Evolutionary conservation across 169 alveolate species (phyloP), one percentile per base, ranked within the genome.

Genomic region (Plasmodium billcollinsi): DNA sequence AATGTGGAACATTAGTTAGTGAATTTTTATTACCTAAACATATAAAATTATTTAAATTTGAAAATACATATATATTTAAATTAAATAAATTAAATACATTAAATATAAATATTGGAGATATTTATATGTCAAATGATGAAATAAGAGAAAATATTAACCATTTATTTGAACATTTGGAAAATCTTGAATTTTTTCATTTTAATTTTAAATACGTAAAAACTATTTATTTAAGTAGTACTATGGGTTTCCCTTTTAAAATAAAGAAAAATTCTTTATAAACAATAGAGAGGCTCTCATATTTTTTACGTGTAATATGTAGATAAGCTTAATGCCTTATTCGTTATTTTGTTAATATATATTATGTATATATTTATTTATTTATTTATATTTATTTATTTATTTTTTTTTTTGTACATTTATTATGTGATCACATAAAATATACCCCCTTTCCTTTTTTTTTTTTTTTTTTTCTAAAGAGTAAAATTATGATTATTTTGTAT

Each of bases 91-190:
- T 89, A 39, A 95, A 95, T 52, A 95, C 94, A 45, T 73, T 94
- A 63, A 94, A 94, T 89, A 88, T 94, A 75, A 94, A 94, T 75
- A 91, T 94, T 63, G 96, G 96, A 2, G 96, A 94, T 74, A 95
- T 94, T n/a, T 67, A 94, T 43, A 94, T 94, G 96, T 72, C 95
- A 29, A 67, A 61, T 69, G 96, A 94, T 61, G 92, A 94, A 52
- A 94, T 94, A n/a, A 89, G 95, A 45, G 93, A 92, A 72, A 94
- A 94, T 63, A 67, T 94, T 39, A 54, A 62, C 7, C 47, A 83
- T 45, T 49, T 83, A 3, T 83, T 83, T 72, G 91, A 83, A 5
- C 63, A 69, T 69, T 56, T 83, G 33, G 91, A 83, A 6, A 69
- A 69, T 45, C 45, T 83, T 50, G 91, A 83, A 21, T 83, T 83